Base-by-base conservation (phyloP, 2,329 filamentous ascomycete genomes). In the Monosporascus ibericus region DNA sequence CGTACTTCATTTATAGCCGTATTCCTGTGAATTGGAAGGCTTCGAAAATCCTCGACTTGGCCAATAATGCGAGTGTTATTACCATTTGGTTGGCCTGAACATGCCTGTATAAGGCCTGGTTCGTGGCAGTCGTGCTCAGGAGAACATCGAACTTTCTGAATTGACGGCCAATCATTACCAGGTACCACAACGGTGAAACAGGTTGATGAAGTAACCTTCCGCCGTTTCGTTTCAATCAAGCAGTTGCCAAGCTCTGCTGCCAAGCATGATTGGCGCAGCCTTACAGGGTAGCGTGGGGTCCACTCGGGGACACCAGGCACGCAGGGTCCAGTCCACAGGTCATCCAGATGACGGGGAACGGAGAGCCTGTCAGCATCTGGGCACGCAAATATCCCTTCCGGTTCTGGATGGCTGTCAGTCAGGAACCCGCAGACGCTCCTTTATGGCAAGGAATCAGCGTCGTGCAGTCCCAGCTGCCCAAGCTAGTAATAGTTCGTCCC, bases 381-480 rank as follows among this genome's bases (percentile, higher is more conserved):
- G 30, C 27, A 11, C 9, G 2, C 9, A 30, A 30, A n/a, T 22
- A n/a, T 42, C 39, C n/a, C 39, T 24, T 42, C 39, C 22, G 18
- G 18, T 42, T 42, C 39, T 4, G 18, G 39, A 20, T 14, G 7
- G 9, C 20, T 11, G 14, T 11, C 39, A 2, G n/a, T 1, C 39
- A 34, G 9, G 30, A 34, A 14, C 20, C 20, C 44, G 20, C 20
- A 27, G 22, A 5, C 34, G 38, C 44, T 48, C 39, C 39, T 24
- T 42, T 42, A 20, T 46, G 22, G 27, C 7, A 39, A 46, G 24
- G 9, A n/a, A 22, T 14, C 30, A 7, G 27, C 18, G 44, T 6
- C 8, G 15, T 48, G 49, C 50, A 53, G 56, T 57, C 54, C 57
- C 47, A 44, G 40, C 47, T 50, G 37, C 17, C 22, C 30, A 44